Percentiles rank a stretch among this genome's conserved stretches.
Evolutionary conservation across 2,329 filamentous ascomycete genomes (phyloP).

Genomic region (Metarhizium robertsii): DNA sequence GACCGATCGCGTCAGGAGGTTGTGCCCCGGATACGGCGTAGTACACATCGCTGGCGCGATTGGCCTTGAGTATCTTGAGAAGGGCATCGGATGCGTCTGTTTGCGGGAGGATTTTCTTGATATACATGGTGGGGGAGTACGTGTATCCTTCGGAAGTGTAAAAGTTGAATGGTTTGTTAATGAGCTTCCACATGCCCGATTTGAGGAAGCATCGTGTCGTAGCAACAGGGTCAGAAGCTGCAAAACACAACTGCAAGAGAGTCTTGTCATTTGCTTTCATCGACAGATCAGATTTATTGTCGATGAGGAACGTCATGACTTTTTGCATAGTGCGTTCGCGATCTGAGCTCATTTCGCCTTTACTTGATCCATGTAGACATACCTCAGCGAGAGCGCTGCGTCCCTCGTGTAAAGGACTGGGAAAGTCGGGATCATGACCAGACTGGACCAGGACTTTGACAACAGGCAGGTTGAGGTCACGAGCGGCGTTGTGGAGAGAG

Average conservation of each 20-base stretch:
- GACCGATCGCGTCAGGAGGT: conserved; percentile 41
- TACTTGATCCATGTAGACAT: conserved; percentile 45
- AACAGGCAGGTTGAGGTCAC: conserved; percentile 46
- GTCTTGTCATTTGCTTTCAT: conserved; percentile 50
- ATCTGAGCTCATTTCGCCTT: conserved; percentile 31
- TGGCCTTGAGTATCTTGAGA: conserved; percentile 38
- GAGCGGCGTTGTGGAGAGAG: conserved; percentile 55
- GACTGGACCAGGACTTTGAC: conserved; percentile 48
- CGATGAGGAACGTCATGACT: conserved; percentile 46
- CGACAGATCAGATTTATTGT: conserved; percentile 45
- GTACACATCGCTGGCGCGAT: conserved; percentile 43
- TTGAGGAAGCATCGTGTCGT: conserved; percentile 51
- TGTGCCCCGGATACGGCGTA: conserved; percentile 45
- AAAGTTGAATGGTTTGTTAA: conserved; percentile 51
- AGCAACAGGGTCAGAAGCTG: conserved; percentile 42
- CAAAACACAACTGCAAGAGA: conserved; percentile 49
- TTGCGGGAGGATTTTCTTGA: conserved; percentile 34
- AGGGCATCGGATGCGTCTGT: conserved; percentile 32
- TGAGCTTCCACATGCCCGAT: conserved; percentile 53
- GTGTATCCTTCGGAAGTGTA: conserved; percentile 42
- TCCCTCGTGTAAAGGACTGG: conserved; percentile 51
- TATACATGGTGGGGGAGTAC: conserved; percentile 58
- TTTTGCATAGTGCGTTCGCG: conserved; percentile 47
- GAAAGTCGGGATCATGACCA: conserved; percentile 56
- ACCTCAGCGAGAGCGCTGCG: conserved; percentile 56